Base-by-base conservation (phyloP, 495 filamentous ascomycete genomes). In the Annulohypoxylon bovei region DNA sequence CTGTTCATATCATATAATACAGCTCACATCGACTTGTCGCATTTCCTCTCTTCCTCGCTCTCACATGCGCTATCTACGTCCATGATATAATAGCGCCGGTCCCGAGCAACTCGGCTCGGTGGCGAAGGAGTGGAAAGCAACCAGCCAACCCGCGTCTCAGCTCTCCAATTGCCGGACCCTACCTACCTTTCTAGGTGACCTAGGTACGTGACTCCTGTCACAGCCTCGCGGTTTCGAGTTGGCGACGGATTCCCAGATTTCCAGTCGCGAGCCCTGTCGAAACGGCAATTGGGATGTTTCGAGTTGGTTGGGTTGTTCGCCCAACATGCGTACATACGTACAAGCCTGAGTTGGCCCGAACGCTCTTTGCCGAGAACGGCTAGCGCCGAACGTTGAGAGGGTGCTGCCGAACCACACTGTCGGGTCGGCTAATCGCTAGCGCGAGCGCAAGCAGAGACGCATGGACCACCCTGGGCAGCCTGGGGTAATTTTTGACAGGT, bases 391-490 rank as follows among this genome's bases (percentile, higher is more conserved):
- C 18, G 9, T 58, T 44, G 46, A 16, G 27, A 16, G 54, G 54
- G 62, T 42, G 60, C 44, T 42, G 42, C 52, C n/a, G 39, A 44
- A 37, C 67, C 67, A 59, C 44, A 54, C 49, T 53, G 67, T 70
- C 67, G 67, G 67, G 67, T 54, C 67, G 61, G 50, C 58, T 69
- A 63, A 33, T 59, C 49, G 23, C 11, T 27, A 49, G 8, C 44
- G 23, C 7, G 39, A 4, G 2, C 2, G n/a, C 11, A n/a, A 1
- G 16, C n/a, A n/a, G n/a, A n/a, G n/a, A n/a, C 39, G 39, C 39
- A 42, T 18, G 39, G 39, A 7, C 39, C 39, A 42, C 39, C n/a
- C n/a, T 6, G 14, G n/a, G 39, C 39, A 6, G n/a, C 11, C 39
- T 12, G 39, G 39, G 39, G 39, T 42, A 11, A 35, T 42, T 42